phyloP scores from a whole-genome alignment of 2,329 filamentous ascomycete species.

The Aspergillus awamori region DNA sequence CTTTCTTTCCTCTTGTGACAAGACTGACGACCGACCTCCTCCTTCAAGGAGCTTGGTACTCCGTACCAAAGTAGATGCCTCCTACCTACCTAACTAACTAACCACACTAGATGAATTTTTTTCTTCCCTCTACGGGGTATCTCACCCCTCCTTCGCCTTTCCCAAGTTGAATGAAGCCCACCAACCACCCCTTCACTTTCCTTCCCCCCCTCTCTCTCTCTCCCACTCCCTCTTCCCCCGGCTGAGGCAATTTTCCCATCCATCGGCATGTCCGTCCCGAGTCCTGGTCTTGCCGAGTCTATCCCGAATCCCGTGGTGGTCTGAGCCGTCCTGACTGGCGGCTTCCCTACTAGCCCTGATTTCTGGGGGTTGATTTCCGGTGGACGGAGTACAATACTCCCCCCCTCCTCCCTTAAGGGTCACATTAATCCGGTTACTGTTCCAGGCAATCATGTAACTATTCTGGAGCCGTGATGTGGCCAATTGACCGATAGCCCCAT shows the following conservation, averaged over 20 bases:
- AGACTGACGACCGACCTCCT: background rate
- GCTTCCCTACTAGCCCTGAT: background rate
- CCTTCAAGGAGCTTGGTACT: background rate
- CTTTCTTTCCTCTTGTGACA: conserved; percentile 7
- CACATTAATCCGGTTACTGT: background rate
- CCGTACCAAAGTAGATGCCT: background rate
- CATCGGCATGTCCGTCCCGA: conserved; percentile 29
- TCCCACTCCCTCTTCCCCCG: conserved; percentile 6
- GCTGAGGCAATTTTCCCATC: conserved; percentile 24
- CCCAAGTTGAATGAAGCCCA: background rate
- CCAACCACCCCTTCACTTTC: background rate
- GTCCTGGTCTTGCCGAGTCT: conserved; percentile 22
- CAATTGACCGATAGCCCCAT: background rate
- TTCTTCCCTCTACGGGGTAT: background rate
- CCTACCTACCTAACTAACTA: no score
- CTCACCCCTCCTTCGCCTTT: conserved; percentile 4
- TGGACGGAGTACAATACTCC: background rate
- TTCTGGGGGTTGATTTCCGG: background rate
- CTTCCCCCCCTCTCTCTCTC: conserved; percentile 3
- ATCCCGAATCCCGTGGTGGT: conserved; percentile 32
- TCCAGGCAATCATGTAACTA: conserved; percentile 11
- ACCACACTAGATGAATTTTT: background rate
- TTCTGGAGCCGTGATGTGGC: conserved; percentile 10
- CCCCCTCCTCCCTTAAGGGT: background rate
- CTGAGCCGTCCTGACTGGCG: conserved; percentile 23